Evolutionary conservation across 2,329 filamentous ascomycete genomes (phyloP).

Genomic region (Nemania diffusa): DNA sequence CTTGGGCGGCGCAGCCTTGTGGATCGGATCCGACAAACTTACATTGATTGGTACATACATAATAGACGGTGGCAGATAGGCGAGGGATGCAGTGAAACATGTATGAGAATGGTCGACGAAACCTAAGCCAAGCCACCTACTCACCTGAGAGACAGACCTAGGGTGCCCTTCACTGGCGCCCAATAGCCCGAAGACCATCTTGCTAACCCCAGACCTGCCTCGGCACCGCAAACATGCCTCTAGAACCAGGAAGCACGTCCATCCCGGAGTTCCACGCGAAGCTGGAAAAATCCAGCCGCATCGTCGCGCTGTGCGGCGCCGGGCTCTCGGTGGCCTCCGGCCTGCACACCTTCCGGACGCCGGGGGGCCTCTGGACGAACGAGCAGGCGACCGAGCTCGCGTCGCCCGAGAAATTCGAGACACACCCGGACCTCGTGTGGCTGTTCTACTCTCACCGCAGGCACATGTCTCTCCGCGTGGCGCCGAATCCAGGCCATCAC

Average conservation of each 20-base stretch:
- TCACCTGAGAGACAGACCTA: not conserved
- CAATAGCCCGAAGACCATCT: not conserved
- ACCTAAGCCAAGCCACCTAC: not conserved
- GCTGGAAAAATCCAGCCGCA: slow-evolving; percentile 57
- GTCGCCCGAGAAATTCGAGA: slow-evolving; percentile 76
- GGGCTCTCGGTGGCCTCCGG: slow-evolving; percentile 67
- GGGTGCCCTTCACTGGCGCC: no score
- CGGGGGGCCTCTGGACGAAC: slow-evolving; percentile 85
- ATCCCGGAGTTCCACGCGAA: slow-evolving; percentile 45
- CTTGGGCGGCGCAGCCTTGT: slow-evolving; percentile 11
- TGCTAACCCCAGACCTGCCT: not conserved
- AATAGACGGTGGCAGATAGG: not conserved
- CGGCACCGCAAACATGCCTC: slow-evolving; percentile 7
- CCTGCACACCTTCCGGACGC: slow-evolving; percentile 74
- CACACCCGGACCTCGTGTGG: slow-evolving; percentile 83
- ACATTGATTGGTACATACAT: not conserved
- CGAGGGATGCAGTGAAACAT: slow-evolving; percentile 8
- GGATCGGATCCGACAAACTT: not conserved
- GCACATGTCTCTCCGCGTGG: slow-evolving; percentile 77
- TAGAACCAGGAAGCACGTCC: slow-evolving; percentile 28
- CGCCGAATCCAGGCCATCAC: slow-evolving; percentile 80
- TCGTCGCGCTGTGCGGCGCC: slow-evolving; percentile 68
- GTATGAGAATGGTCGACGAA: slow-evolving; percentile 1
- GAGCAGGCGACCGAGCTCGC: slow-evolving; percentile 77
- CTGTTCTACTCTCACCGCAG: slow-evolving; percentile 85